Evolutionary conservation across 208 protist genomes (phyloP).

Genomic region (Jaenimonas drosophilae): DNA sequence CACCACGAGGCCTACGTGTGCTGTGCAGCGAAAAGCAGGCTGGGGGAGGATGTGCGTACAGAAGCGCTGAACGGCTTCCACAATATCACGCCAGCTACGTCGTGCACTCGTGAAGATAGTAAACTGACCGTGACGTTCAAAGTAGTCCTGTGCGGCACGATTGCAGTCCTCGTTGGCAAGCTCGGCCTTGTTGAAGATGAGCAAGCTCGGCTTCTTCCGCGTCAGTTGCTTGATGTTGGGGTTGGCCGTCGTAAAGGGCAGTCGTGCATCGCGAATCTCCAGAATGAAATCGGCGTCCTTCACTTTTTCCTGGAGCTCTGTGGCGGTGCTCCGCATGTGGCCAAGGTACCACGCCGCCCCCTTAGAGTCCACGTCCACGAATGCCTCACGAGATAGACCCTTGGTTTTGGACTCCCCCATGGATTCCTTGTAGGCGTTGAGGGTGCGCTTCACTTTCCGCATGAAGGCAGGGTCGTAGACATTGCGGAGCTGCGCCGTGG

Average conservation of each 20-base stretch:
- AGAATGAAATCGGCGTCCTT: constrained; percentile 85
- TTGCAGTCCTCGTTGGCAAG: constrained; percentile 83
- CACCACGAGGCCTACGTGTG: constrained; percentile 81
- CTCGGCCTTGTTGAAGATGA: constrained; percentile 91
- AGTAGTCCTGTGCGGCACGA: constrained; percentile 66
- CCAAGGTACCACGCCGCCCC: constrained; percentile 85
- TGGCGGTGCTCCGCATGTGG: constrained; percentile 70
- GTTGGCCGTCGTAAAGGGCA: constrained; percentile 86
- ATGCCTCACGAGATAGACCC: constrained; percentile 67
- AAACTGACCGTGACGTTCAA: constrained; percentile 56
- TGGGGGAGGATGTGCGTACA: constrained; percentile 55
- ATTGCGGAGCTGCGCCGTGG: constrained; percentile 26
- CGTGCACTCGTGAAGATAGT: constrained; percentile 77
- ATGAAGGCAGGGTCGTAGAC: constrained; percentile 85
- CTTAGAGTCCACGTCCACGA: constrained; percentile 81
- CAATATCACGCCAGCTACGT: constrained; percentile 64
- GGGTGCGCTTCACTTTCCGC: constrained; percentile 77
- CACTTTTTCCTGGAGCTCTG: constrained; percentile 50
- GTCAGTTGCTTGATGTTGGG: constrained; percentile 58
- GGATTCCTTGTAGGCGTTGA: constrained; percentile 53
- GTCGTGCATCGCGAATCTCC: constrained; percentile 88
- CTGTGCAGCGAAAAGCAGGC: constrained; percentile 54
- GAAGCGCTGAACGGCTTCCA: constrained; percentile 75
- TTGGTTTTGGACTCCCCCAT: constrained; percentile 57
- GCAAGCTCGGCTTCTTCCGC: constrained; percentile 49